A percentile compares a stretch with the other conserved stretches of the same genome.
Conservation (phyloP, 2,329 filamentous ascomycete genomes). For the Monosporascus ibericus region DNA sequence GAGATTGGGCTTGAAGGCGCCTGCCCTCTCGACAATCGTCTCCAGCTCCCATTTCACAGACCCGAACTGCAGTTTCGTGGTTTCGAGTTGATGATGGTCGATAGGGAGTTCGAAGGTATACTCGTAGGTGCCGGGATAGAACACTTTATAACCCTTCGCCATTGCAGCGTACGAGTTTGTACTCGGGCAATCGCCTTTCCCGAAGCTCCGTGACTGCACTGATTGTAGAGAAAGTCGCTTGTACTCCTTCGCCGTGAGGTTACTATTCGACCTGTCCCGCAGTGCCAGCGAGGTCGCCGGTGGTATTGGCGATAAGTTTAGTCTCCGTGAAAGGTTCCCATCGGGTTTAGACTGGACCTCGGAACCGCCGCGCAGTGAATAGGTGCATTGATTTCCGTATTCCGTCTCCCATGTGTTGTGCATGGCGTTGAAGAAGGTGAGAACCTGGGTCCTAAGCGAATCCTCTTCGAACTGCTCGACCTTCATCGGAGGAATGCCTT, state of each 20-base stretch:
- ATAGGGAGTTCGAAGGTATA: slow-evolving; percentile 81
- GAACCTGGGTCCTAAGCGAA: slow-evolving; percentile 78
- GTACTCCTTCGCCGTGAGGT: slow-evolving; percentile 42
- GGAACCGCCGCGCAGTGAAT: slow-evolving; percentile 35
- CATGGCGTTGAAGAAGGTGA: slow-evolving; percentile 85
- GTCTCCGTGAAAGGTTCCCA: neutral
- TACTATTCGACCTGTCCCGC: slow-evolving; percentile 22
- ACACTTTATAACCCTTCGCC: slow-evolving; percentile 76
- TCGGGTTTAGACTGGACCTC: slow-evolving; percentile 31
- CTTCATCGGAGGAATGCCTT: slow-evolving; percentile 86
- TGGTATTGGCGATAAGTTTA: slow-evolving; percentile 15
- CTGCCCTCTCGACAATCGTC: slow-evolving; percentile 76
- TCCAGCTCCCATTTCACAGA: slow-evolving; percentile 86
- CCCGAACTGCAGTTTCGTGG: slow-evolving; percentile 79
- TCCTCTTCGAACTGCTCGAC: slow-evolving; percentile 78
- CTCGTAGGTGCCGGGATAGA: slow-evolving; percentile 64
- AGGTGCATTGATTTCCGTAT: slow-evolving; percentile 59
- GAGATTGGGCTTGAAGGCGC: slow-evolving; percentile 84
- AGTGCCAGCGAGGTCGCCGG: slow-evolving; percentile 28
- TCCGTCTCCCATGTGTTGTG: slow-evolving; percentile 55
- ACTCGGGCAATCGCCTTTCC: slow-evolving; percentile 62
- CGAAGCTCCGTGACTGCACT: slow-evolving; percentile 79
- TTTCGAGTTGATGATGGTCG: slow-evolving; percentile 83
- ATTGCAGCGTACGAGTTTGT: slow-evolving; percentile 50
- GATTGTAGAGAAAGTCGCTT: slow-evolving; percentile 72